Conservation (phyloP, 371 early-diverging fungal genomes). For the Capillidium heterosporum region DNA sequence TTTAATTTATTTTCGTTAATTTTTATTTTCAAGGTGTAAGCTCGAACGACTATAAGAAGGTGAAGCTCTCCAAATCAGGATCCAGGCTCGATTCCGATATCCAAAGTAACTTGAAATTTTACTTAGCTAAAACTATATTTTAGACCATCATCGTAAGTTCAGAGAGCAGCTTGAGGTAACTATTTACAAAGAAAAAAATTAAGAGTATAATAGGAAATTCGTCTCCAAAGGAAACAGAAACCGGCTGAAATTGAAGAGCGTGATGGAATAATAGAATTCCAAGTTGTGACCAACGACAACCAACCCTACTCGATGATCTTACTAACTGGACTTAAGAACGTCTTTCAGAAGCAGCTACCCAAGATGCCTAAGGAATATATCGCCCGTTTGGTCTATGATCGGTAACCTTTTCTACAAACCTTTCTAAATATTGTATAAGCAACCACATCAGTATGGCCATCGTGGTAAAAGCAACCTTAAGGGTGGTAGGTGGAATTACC, state of each 20-base stretch:
- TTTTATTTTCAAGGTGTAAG: no score
- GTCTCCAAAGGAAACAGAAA: slow-evolving; percentile 17
- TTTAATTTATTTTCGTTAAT: no score
- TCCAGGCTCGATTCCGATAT: no score
- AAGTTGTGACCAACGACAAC: slow-evolving; percentile 17
- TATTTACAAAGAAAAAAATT: no score
- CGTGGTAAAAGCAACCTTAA: slow-evolving; percentile 33
- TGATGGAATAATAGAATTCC: slow-evolving; percentile 46
- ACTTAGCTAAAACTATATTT: no score
- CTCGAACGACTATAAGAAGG: no score
- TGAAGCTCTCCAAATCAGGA: no score
- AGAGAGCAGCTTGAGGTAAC: no score
- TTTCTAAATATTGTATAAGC: slow-evolving; percentile 15
- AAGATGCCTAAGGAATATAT: slow-evolving; percentile 99
- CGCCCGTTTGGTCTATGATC: slow-evolving; percentile 88
- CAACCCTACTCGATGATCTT: slow-evolving; percentile 11
- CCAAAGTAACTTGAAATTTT: no score
- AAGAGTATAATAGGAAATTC: slow-evolving; percentile 6
- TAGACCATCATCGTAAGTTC: no score
- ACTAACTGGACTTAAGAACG: slow-evolving; percentile 83
- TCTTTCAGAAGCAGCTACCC: slow-evolving; percentile 97
- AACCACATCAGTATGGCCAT: slow-evolving; percentile 72
- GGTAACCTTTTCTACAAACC: slow-evolving; percentile 17
- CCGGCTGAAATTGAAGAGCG: slow-evolving; percentile 37
- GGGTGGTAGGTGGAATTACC: slow-evolving; percentile 93